These are phyloP conservation scores for Larix kaempferi DNA, from an alignment of 75 land plant species.

Conservation along the genomic window DNA sequence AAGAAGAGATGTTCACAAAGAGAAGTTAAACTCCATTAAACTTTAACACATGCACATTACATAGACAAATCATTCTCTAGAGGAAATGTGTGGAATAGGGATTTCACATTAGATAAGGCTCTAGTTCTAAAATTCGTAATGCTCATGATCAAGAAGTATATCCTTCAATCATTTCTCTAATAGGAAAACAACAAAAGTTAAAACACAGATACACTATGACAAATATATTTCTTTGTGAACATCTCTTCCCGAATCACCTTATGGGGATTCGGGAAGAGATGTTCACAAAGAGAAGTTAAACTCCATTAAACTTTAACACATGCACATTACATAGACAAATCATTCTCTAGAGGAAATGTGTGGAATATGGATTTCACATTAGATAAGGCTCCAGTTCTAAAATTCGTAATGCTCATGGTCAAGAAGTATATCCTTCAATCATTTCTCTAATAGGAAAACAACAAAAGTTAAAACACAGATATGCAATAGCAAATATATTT, in stretches of 20 bases:
- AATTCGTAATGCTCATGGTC: not conserved
- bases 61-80: not conserved
- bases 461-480: not conserved
- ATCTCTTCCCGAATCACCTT: too few species aligned
- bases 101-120: not conserved
- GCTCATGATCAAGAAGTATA: too few species aligned
- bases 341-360: not conserved
- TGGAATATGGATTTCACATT: not conserved
- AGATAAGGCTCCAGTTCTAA: not conserved
- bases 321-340: not conserved
- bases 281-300: constrained; percentile 23
- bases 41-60: not conserved
- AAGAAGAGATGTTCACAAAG: constrained; percentile 72
- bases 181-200: not conserved
- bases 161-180: too few species aligned
- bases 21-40: constrained; percentile 13
- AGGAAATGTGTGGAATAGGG: not conserved
- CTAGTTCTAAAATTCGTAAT: too few species aligned
- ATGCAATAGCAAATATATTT: too few species aligned
- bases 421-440: not conserved
- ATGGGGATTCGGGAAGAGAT: constrained; percentile 88
- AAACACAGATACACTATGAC: too few species aligned
- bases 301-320: not conserved
- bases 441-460: not conserved
- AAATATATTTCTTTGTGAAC: too few species aligned